Evolutionary conservation across 148 eudicot genomes (phyloP).

Genomic region (Cornus suecica): DNA sequence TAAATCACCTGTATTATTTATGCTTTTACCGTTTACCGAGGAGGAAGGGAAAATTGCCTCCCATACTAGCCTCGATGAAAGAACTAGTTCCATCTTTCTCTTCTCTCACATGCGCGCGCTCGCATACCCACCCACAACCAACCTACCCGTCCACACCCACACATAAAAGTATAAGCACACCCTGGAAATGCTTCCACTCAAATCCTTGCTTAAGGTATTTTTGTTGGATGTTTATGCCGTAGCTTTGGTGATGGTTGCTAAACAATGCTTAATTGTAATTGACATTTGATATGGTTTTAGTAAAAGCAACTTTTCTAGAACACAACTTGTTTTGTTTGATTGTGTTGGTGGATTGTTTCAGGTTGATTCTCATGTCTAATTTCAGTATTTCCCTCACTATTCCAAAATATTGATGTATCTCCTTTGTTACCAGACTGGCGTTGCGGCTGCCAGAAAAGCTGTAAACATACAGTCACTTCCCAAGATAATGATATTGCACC

Average conservation of each 20-base stretch:
- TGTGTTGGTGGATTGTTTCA: neutral
- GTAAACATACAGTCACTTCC: constrained; percentile 72
- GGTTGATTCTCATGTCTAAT: neutral
- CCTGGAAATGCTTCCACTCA: too few relatives aligned
- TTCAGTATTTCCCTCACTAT: neutral
- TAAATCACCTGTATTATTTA: neutral
- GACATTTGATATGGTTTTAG: neutral
- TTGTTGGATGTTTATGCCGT: neutral
- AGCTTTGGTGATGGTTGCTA: neutral
- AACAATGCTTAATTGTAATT: neutral
- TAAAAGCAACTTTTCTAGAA: too few relatives aligned
- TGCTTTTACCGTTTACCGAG: neutral
- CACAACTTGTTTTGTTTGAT: neutral
- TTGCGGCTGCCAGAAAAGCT: constrained; percentile 85
- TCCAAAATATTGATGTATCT: neutral
- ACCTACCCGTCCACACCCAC: neutral
- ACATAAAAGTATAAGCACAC: neutral
- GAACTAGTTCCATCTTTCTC: neutral
- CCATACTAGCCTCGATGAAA: neutral
- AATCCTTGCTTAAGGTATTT: neutral
- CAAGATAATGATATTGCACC: constrained; percentile 81
- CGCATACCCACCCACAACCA: too few relatives aligned
- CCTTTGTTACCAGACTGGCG: constrained; percentile 53
- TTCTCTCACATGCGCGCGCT: too few relatives aligned
- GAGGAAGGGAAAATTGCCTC: neutral